These are phyloP conservation scores for Linderniella brevidens DNA, from an alignment of 257 asterid species.

Conservation along the genomic window DNA sequence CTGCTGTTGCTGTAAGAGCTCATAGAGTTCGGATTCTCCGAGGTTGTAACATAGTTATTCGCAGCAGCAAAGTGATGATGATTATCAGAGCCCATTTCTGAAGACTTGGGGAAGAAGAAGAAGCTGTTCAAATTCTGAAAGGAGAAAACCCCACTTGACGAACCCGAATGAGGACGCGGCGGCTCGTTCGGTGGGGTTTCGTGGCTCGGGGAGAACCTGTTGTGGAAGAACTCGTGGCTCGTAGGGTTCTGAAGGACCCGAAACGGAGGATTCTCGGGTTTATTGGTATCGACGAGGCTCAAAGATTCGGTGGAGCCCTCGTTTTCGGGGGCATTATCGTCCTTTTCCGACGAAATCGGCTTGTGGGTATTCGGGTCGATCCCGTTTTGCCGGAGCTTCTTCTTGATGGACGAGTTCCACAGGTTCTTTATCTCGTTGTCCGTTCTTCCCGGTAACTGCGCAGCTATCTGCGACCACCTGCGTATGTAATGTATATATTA, in stretches of 20 bases:
- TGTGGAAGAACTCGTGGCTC: too few species aligned
- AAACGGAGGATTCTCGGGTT: too few species aligned
- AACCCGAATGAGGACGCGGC: too few species aligned
- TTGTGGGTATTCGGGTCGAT: conserved; percentile 42
- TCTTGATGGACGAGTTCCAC: conserved; percentile 44
- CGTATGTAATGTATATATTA: not conserved
- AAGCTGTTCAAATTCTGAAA: conserved; percentile 8
- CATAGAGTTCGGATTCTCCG: too few species aligned
- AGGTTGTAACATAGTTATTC: not conserved
- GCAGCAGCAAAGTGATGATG: conserved; percentile 3
- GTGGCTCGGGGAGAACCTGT: not conserved
- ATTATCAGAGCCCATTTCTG: conserved; percentile 14
- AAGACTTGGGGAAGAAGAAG: conserved; percentile 16
- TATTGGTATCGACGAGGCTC: too few species aligned
- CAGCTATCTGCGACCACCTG: conserved; percentile 52
- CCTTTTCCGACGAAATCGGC: conserved; percentile 12
- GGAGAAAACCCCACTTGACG: conserved; percentile 16
- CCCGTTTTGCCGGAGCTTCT: conserved; percentile 31
- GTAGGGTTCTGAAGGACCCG: too few species aligned
- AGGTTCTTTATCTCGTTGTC: conserved; percentile 43
- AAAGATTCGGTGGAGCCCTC: not conserved
- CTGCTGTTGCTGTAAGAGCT: too few species aligned
- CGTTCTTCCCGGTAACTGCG: conserved; percentile 47
- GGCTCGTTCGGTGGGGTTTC: conserved; percentile 13
- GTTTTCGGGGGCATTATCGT: not conserved